Percentiles rank a stretch among this genome's conserved stretches.
These are phyloP conservation scores for Avena atlantica DNA, from an alignment of 176 grass and related monocot genomes.

Conservation along the genomic window DNA sequence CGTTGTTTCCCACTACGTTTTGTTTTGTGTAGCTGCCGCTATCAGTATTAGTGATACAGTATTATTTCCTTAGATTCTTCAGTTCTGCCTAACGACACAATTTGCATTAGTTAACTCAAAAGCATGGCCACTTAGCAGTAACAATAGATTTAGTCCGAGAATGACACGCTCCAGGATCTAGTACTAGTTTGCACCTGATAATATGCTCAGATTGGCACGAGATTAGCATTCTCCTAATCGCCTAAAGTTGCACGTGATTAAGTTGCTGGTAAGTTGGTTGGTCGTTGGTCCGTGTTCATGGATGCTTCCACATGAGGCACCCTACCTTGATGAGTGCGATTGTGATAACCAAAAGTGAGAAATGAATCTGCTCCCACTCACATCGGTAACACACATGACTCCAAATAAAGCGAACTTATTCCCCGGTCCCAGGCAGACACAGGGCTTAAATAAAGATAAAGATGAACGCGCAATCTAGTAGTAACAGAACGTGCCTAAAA, in stretches of 20 bases:
- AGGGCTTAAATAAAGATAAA: background rate
- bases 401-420: conserved; percentile 23
- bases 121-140: background rate
- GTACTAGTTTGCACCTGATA: background rate
- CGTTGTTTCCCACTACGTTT: background rate
- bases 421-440: background rate
- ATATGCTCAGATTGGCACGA: background rate
- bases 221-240: background rate
- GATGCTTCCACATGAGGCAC: no score
- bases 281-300: background rate
- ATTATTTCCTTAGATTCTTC: background rate
- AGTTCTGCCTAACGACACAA: background rate
- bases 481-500: conserved; percentile 2
- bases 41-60: background rate
- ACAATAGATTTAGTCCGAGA: conserved; percentile 4
- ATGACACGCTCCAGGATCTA: background rate
- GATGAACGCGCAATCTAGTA: background rate
- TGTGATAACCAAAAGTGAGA: background rate
- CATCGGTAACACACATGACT: background rate
- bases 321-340: background rate
- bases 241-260: background rate
- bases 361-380: conserved; percentile 25
- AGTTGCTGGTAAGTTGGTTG: no score
- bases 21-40: background rate
- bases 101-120: conserved; percentile 31